Evolutionary conservation across 805 yeast genomes (phyloP), one percentile per base, ranked within the genome.

Genomic region (Wickerhamiella alocasiicola): DNA sequence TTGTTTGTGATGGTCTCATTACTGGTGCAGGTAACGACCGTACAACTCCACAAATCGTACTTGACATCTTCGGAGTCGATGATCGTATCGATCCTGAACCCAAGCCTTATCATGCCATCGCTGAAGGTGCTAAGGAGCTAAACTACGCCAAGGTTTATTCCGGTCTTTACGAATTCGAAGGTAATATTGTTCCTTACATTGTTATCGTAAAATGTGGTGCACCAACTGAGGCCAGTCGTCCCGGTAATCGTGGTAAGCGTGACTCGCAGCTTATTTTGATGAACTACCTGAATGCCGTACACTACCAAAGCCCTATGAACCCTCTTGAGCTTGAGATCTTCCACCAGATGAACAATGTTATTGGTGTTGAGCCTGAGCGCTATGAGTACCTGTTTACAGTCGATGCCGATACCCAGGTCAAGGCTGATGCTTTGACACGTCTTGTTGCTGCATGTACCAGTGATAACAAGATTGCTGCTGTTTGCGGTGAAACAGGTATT

Each of bases 181-280:
- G 75, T 43, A 66, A 64, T 21, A 69, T 72, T 33, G 72, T 73
- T 23, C 79, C 79, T 0, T 62, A 72, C 47, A 52, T 74, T 35
- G 71, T 71, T 4, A 55, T 74, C 42, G 78, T 74, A 35, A 74
- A 74, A 55, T 73, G 75, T 43, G 79, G 79, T 32, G 71, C 74
- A 23, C 76, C 78, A 2, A 70, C 66, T 9, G 79, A 74, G 54
- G 69, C 67, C 11, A 65, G 65, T 42, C 56, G 70, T 37, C 79
- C 79, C 11, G 79, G 79, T 46, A 74, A 74, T 55, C 66, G 79
- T 53, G 79, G 79, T 55, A 74, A 74, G 57, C 73, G 79, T 53
- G 79, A 74, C 52, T 71, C 78, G 13, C 79, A 74, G 55, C 65
- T 74, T 59, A 58, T 74, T 31, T 60, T 74, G 50, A 74, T 74